A percentile compares a stretch with the other conserved stretches of the same genome.
Evolutionary conservation across 805 yeast genomes (phyloP).

Genomic region (Wickerhamomyces bovis): DNA sequence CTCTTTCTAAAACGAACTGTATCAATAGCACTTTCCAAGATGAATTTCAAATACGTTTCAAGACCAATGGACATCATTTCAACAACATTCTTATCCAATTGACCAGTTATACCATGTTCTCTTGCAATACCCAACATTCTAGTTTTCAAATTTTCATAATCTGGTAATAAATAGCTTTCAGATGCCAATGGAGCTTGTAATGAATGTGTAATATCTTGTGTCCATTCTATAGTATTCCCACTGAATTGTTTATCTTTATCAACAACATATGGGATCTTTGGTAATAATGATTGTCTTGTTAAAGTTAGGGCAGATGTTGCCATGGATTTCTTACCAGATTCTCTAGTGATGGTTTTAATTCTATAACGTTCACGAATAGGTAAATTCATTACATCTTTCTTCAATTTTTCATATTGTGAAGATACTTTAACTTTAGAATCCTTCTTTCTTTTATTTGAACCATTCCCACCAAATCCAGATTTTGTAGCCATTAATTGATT

Average conservation of each 20-base stretch:
- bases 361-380: constrained; percentile 82
- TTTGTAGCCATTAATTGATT: constrained; percentile 30
- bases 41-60: constrained; percentile 69
- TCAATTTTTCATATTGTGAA: constrained; percentile 74
- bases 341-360: constrained; percentile 76
- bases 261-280: constrained; percentile 72
- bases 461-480: constrained; percentile 44
- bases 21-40: constrained; percentile 71
- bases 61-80: constrained; percentile 76
- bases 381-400: constrained; percentile 79
- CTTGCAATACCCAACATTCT: constrained; percentile 78
- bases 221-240: constrained; percentile 67
- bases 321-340: constrained; percentile 73
- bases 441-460: constrained; percentile 43
- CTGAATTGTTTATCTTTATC: constrained; percentile 24
- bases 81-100: constrained; percentile 69
- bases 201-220: constrained; percentile 86
- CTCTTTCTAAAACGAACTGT: constrained; percentile 56
- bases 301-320: constrained; percentile 62
- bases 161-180: constrained; percentile 80
- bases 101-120: constrained; percentile 84
- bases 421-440: constrained; percentile 44
- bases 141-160: constrained; percentile 56
- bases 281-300: constrained; percentile 54
- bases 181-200: constrained; percentile 74